These are phyloP conservation scores for Lepidium sativum DNA, from an alignment of 345 rosid genomes.

Conservation along the genomic window DNA sequence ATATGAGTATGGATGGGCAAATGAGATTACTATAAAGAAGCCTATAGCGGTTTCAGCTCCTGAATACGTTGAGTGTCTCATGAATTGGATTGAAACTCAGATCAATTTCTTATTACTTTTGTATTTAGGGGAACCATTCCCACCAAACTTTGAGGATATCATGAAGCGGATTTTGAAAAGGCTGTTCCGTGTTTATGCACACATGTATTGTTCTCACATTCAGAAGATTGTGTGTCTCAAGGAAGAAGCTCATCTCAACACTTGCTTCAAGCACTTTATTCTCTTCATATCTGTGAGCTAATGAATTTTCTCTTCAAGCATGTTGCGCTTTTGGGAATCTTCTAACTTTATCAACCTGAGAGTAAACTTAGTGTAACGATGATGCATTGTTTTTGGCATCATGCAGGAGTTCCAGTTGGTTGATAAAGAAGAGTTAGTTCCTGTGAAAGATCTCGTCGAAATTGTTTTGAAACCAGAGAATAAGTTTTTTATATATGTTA, in stretches of 20 bases:
- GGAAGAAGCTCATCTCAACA: constrained; percentile 90
- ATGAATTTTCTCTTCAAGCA: neutral
- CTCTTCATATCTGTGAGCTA: constrained; percentile 68
- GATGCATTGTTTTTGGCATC: neutral
- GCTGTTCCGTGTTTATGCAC: constrained; percentile 83
- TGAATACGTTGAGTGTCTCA: constrained; percentile 71
- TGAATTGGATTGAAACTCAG: constrained; percentile 81
- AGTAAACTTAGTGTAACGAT: neutral
- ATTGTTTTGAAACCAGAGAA: neutral
- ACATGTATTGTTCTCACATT: constrained; percentile 79
- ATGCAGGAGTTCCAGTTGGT: constrained; percentile 22
- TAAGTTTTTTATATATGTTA: neutral
- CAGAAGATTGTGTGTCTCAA: constrained; percentile 63
- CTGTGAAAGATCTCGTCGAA: neutral
- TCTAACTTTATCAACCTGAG: neutral
- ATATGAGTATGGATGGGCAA: constrained; percentile 89
- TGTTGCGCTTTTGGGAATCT: neutral
- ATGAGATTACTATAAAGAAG: constrained; percentile 62
- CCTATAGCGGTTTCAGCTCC: constrained; percentile 94
- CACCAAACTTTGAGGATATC: constrained; percentile 70
- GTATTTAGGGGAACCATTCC: constrained; percentile 65
- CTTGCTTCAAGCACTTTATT: constrained; percentile 88
- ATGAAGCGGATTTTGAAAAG: constrained; percentile 73
- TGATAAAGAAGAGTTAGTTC: neutral
- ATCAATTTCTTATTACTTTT: constrained; percentile 28